phyloP scores from a whole-genome alignment of 2,329 filamentous ascomycete genomes.

The Pseudogymnoascus sp. region DNA sequence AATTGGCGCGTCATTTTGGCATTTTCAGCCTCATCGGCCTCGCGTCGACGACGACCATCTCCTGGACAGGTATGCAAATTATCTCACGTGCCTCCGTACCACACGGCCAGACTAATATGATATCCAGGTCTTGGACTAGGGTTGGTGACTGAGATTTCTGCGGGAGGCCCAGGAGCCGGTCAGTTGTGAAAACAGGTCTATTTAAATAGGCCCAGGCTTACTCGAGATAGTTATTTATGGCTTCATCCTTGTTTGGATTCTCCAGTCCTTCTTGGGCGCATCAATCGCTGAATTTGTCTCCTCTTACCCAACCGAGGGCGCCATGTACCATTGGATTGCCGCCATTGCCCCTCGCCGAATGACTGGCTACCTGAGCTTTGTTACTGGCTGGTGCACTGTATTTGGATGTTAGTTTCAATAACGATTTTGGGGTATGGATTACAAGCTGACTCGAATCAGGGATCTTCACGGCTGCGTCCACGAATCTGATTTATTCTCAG shows the following conservation, averaged over 20 bases:
- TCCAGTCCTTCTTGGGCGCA: constrained; percentile 38
- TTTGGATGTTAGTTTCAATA: constrained; percentile 28
- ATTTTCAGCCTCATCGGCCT: constrained; percentile 40
- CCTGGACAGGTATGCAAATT: constrained; percentile 31
- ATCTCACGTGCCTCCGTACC: background rate
- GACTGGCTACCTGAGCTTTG: constrained; percentile 35
- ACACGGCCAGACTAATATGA: background rate
- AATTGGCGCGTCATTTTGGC: constrained; percentile 40
- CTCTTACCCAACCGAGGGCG: constrained; percentile 40
- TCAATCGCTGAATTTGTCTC: constrained; percentile 41
- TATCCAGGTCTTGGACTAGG: constrained; percentile 33
- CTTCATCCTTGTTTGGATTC: constrained; percentile 39
- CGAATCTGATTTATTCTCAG: constrained; percentile 33
- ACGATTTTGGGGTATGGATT: background rate
- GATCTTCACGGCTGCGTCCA: constrained; percentile 31
- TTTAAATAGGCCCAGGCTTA: background rate
- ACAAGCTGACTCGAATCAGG: constrained; percentile 20
- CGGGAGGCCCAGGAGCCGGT: constrained; percentile 38
- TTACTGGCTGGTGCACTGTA: constrained; percentile 38
- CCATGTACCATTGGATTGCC: constrained; percentile 45
- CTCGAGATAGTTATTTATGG: constrained; percentile 38
- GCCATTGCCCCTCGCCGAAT: constrained; percentile 35
- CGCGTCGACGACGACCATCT: constrained; percentile 42
- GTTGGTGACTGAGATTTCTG: constrained; percentile 38
- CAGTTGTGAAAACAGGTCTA: background rate